Evolutionary conservation across 1,139 yeast species (phyloP).

Genomic region (Sugiyamaella castrensis): DNA sequence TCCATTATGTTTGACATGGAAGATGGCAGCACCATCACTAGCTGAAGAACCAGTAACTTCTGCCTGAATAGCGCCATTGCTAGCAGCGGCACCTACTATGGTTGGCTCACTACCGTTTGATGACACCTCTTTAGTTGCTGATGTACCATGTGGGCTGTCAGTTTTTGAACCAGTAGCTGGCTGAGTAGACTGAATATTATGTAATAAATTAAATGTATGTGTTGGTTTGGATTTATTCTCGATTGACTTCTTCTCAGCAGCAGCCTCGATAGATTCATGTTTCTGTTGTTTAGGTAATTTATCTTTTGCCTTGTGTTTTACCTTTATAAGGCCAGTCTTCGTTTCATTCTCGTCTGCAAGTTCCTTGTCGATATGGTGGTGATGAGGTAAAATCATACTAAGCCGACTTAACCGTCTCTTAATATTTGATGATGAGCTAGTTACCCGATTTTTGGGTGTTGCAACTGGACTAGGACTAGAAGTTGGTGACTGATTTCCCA

Average conservation of each 20-base stretch:
- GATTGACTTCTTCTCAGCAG: too few species aligned
- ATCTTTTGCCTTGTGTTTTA: too few species aligned
- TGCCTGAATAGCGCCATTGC: neutral
- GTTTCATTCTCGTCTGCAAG: neutral
- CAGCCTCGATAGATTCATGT: too few species aligned
- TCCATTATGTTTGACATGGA: neutral
- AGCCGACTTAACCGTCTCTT: slow-evolving; percentile 8
- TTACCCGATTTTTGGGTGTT: slow-evolving; percentile 1
- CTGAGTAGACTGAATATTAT: too few species aligned
- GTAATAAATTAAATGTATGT: too few species aligned
- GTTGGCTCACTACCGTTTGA: neutral
- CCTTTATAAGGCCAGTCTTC: too few species aligned
- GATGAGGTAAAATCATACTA: slow-evolving; percentile 10
- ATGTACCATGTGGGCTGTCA: neutral
- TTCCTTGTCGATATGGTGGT: neutral
- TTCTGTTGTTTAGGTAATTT: too few species aligned
- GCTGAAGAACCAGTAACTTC: too few species aligned
- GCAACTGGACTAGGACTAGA: neutral
- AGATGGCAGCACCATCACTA: neutral
- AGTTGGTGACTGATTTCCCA: neutral
- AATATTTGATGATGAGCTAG: slow-evolving; percentile 10
- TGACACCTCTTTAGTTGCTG: neutral
- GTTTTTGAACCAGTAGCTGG: neutral
- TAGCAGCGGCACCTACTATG: neutral
- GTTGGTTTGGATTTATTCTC: too few species aligned